These are phyloP conservation scores for Moelleriella libera DNA, from an alignment of 2,329 filamentous ascomycete genomes.

Conservation along the genomic window DNA sequence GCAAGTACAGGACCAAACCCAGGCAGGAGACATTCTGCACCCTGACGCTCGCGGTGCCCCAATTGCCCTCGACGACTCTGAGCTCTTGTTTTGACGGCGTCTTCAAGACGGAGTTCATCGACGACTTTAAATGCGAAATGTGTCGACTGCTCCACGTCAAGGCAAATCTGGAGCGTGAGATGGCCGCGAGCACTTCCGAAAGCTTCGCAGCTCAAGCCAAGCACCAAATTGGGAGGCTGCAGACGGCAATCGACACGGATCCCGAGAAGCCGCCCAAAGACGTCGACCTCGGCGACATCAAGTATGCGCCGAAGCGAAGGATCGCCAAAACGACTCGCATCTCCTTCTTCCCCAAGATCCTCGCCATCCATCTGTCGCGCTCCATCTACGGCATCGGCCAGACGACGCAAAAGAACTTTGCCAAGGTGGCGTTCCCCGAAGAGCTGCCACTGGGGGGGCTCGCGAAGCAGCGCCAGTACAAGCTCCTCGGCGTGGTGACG, in stretches of 20 bases:
- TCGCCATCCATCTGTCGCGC: constrained; percentile 83
- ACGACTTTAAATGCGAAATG: constrained; percentile 91
- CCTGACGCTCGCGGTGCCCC: constrained; percentile 80
- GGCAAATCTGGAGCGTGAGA: constrained; percentile 44
- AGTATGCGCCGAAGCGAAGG: constrained; percentile 61
- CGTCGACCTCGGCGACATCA: constrained; percentile 60
- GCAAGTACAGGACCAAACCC: constrained; percentile 77
- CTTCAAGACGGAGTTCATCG: constrained; percentile 89
- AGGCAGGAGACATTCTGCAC: constrained; percentile 80
- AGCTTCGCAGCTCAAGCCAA: constrained; percentile 35
- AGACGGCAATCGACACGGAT: constrained; percentile 59
- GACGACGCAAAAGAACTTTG: constrained; percentile 79
- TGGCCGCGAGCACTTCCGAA: constrained; percentile 38
- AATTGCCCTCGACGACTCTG: constrained; percentile 65
- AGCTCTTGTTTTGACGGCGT: constrained; percentile 85
- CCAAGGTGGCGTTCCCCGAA: constrained; percentile 88
- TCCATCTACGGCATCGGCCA: constrained; percentile 75
- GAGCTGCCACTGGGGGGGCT: constrained; percentile 70
- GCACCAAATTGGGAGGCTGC: constrained; percentile 49
- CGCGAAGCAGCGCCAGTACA: constrained; percentile 65
- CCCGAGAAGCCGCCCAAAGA: constrained; percentile 65
- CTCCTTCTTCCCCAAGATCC: constrained; percentile 72
- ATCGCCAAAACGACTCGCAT: constrained; percentile 85
- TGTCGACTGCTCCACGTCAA: constrained; percentile 77
- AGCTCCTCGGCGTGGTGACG: constrained; percentile 73